These are phyloP conservation scores for Erysimum cheiri DNA, from an alignment of 441 rosid genomes.

Conservation along the genomic window DNA sequence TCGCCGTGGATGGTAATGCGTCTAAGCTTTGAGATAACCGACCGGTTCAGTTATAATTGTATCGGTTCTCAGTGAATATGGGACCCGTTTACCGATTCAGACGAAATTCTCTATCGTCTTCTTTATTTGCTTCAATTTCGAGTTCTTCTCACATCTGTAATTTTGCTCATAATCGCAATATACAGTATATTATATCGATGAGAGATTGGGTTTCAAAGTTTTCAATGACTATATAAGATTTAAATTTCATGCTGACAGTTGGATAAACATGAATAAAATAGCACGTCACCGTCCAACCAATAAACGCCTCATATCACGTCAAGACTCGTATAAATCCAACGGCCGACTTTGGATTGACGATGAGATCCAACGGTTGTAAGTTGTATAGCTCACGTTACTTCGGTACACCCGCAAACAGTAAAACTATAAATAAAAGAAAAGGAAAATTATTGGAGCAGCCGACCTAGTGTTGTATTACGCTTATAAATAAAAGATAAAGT, in stretches of 20 bases:
- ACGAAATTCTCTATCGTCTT: slow-evolving; percentile 5
- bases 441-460: slow-evolving; percentile 36
- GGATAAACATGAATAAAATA: background rate
- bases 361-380: slow-evolving; percentile 13
- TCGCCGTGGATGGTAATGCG: slow-evolving; percentile 46
- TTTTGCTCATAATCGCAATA: no score
- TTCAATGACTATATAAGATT: background rate
- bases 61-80: slow-evolving; percentile 2
- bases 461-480: background rate
- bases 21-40: slow-evolving; percentile 54
- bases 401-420: slow-evolving; percentile 11
- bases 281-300: slow-evolving; percentile 18
- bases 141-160: slow-evolving; percentile 4
- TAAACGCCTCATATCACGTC: background rate
- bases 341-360: background rate
- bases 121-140: background rate
- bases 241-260: background rate
- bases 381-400: background rate
- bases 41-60: slow-evolving; percentile 8
- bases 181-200: background rate
- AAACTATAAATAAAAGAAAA: background rate
- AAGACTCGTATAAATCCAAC: background rate
- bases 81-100: background rate
- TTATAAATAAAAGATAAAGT: slow-evolving; percentile 7
- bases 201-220: background rate